Percentiles rank a stretch among this genome's conserved stretches.
These are phyloP conservation scores for Botrytis paeoniae DNA, from an alignment of 2,329 filamentous ascomycete genomes.

Conservation along the genomic window DNA sequence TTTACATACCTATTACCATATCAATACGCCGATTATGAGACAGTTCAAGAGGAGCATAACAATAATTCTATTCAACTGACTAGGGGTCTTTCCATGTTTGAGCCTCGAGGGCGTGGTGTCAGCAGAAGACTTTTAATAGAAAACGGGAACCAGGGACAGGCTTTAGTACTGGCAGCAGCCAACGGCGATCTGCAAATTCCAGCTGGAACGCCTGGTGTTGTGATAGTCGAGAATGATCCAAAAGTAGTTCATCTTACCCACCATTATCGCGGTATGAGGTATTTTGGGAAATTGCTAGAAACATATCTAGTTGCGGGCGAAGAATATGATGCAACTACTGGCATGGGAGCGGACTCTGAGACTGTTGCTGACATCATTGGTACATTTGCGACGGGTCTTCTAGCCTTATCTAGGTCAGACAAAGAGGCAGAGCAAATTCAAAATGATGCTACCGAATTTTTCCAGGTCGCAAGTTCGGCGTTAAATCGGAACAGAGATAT, in stretches of 20 bases:
- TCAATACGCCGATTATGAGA: slow-evolving; percentile 70
- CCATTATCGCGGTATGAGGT: slow-evolving; percentile 73
- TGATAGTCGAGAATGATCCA: slow-evolving; percentile 74
- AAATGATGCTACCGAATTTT: slow-evolving; percentile 41
- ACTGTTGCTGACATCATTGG: slow-evolving; percentile 71
- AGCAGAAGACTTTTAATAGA: slow-evolving; percentile 7
- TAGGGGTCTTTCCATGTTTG: slow-evolving; percentile 63
- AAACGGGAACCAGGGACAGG: slow-evolving; percentile 20
- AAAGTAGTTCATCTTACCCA: slow-evolving; percentile 73
- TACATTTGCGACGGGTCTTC: slow-evolving; percentile 69
- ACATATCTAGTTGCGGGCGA: slow-evolving; percentile 59
- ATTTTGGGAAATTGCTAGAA: slow-evolving; percentile 74
- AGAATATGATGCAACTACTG: slow-evolving; percentile 44
- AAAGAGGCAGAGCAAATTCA: slow-evolving; percentile 42
- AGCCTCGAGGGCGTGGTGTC: slow-evolving; percentile 34
- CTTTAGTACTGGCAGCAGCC: slow-evolving; percentile 33
- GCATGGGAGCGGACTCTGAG: slow-evolving; percentile 50
- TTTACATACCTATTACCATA: slow-evolving; percentile 76
- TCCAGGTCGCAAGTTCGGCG: slow-evolving; percentile 57
- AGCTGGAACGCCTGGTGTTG: slow-evolving; percentile 63
- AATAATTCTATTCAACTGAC: slow-evolving; percentile 72
- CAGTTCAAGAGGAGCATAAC: slow-evolving; percentile 82
- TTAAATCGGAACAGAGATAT: slow-evolving; percentile 65
- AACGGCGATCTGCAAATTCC: slow-evolving; percentile 58
- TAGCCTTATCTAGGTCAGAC: slow-evolving; percentile 36